These are phyloP conservation scores for Protostelium mycophagum DNA, from an alignment of 78 protist species.

Conservation along the genomic window DNA sequence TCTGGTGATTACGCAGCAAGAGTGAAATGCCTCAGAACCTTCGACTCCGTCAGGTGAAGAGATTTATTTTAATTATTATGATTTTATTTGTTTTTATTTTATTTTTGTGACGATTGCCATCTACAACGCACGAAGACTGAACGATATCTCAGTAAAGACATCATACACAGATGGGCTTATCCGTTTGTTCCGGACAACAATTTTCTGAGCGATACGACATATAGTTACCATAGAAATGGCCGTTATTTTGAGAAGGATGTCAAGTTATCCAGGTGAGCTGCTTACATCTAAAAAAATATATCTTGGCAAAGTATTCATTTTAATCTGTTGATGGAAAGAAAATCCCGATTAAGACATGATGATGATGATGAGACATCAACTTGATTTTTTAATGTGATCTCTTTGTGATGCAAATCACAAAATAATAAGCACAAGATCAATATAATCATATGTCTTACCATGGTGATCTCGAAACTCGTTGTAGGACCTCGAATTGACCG, in stretches of 20 bases:
- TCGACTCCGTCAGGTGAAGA: conserved; percentile 67
- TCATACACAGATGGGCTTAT: conserved; percentile 77
- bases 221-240: conserved; percentile 39
- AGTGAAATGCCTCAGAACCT: conserved; percentile 51
- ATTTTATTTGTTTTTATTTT: neutral
- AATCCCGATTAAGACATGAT: neutral
- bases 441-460: neutral
- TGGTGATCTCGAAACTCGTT: neutral
- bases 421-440: neutral
- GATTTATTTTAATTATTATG: neutral
- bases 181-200: conserved; percentile 81
- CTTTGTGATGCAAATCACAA: no score
- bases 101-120: neutral
- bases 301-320: neutral
- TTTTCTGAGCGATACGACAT: conserved; percentile 18
- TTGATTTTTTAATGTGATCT: no score
- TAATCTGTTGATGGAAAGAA: neutral
- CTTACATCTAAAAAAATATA: neutral
- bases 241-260: conserved; percentile 54
- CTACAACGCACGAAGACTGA: neutral
- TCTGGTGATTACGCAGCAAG: conserved; percentile 70
- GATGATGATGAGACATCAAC: no score
- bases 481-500: neutral
- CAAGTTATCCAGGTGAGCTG: conserved; percentile 36
- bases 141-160: conserved; percentile 38